Base-by-base conservation (phyloP, 192 early-diverging fungal species). In the Backusella parvicylindrica region DNA sequence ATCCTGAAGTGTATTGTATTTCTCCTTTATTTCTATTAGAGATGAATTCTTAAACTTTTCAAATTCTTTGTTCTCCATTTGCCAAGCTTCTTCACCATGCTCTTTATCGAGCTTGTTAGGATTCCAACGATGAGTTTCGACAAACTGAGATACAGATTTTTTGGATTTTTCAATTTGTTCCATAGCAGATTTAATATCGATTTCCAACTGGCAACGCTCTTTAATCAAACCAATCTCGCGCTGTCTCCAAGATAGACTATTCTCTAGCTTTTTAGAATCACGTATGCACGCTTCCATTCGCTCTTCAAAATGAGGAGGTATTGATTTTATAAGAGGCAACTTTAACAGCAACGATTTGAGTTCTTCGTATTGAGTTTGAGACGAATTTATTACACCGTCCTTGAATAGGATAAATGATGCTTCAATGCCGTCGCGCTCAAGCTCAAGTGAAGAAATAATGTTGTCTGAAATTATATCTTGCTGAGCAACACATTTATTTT, bases 401-500 rank as follows among this genome's bases (percentile, higher is more conserved):
- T 43, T 70, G 23, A 70, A 70, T 11, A 26, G 40, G 6, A 12
- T 18, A 30, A n/a, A 47, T 31, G 38, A 41, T 30, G 28, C 35
- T n/a, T 41, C 68, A 43, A 70, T 70, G 18, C 40, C 23, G 40
- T 28, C 21, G 2, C 68, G 21, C n/a, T 70, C 40, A 23, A n/a
- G 6, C 15, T 30, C 41, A 26, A 70, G 41, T 30, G 37, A 30
- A 2, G 6, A 26, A 43, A 70, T 47, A 28, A 47, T 26, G 1
- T 41, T 15, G 6, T 30, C 13, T 15, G 68, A 70, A 31, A 70
- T 23, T 15, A 38, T 26, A 66, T 73, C 72, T 33, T 73, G 56
- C 26, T 73, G 72, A 11, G 72, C 72, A 18, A 73, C 37, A 60
- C 75, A 70, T 23, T 77, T 77, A 23, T 70, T 72, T 32, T 72